phyloP scores from a whole-genome alignment of 2,329 filamentous ascomycete genomes.

The Fonsecaea monophora region DNA sequence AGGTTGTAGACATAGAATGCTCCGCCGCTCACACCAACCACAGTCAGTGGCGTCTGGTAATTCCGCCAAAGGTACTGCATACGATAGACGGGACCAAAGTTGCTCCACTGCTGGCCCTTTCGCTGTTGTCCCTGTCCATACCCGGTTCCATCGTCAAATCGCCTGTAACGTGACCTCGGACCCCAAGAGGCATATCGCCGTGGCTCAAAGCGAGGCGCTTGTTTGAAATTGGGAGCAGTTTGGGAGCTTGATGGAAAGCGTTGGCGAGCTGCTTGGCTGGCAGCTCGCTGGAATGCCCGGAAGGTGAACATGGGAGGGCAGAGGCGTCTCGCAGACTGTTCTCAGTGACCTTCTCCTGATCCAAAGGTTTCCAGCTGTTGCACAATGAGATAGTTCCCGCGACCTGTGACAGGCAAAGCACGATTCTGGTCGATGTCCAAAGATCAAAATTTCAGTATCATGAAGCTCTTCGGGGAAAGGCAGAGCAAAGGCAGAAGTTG shows the following conservation, averaged over 20 bases:
- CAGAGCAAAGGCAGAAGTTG: background rate
- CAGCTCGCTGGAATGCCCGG: slow-evolving; percentile 24
- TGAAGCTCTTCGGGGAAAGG: background rate
- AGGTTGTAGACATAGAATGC: slow-evolving; percentile 63
- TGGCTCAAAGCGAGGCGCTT: slow-evolving; percentile 21
- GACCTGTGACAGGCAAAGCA: background rate
- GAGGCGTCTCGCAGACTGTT: background rate
- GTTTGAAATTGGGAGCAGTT: slow-evolving; percentile 6
- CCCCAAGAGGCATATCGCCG: slow-evolving; percentile 16
- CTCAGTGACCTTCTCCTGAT: background rate
- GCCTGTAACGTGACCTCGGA: slow-evolving; percentile 28
- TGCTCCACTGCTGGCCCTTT: slow-evolving; percentile 34
- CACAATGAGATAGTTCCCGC: background rate
- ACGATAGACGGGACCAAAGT: slow-evolving; percentile 36
- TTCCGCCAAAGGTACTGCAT: slow-evolving; percentile 39
- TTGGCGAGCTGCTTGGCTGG: slow-evolving; percentile 13
- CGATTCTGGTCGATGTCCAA: background rate
- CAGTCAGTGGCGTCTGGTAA: slow-evolving; percentile 32
- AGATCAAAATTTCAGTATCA: background rate
- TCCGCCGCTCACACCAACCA: slow-evolving; percentile 50
- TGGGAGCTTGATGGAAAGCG: background rate
- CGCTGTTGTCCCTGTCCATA: slow-evolving; percentile 11
- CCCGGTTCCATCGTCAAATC: slow-evolving; percentile 28
- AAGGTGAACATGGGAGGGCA: slow-evolving; percentile 27
- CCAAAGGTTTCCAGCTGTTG: background rate